Evolutionary conservation across 1,139 yeast species (phyloP), one percentile per base, ranked within the genome.

Genomic region (Sugiyamaella sp.): DNA sequence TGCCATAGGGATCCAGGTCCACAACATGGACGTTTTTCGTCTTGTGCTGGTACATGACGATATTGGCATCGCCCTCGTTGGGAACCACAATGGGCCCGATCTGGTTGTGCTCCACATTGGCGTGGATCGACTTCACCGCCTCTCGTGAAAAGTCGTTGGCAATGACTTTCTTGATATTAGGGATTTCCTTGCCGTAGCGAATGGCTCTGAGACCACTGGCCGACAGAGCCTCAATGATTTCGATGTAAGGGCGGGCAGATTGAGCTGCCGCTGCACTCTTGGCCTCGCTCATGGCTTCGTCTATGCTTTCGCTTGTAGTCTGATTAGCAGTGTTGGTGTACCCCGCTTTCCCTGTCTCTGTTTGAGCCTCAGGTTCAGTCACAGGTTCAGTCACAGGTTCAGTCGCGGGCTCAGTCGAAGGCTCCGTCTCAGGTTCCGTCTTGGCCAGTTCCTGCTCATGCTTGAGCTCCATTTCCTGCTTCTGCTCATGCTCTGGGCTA

Each of bases 141-240:
- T 84, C 89, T 6, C 84, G 81, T 37, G 89, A 78, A 61, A 93
- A 75, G 70, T 93, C 99, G 69, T 93, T 93, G 35, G 99, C 99
- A 2, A 90, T 78, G 22, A 93, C 82, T 22, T 77, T 76, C 55
- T 81, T 77, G 1, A 86, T 86, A 25, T 80, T 72, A 1, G 96
- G 95, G 45, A 93, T 82, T 68, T 93, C 99, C 60, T 86, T 86
- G 10, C 91, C 97, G 66, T 93, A 93, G 56, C 99, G 77, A 54
- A 95, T 85, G 1, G 98, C 96, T 54, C 99, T 79, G 47, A 93
- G 76, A 0, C 99, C 99, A 0, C 98, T 86, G 0, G 99, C 99
- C 51, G 96, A 86, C 14, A 93, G 76, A 0, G 97, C 98, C 66
- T 93, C 99, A 44, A 91, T 73, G 17, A 93, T 82, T 43, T 81